Evolutionary conservation across 2,329 filamentous ascomycete genomes (phyloP).

Genomic region (Coleophoma eucalyptorum): DNA sequence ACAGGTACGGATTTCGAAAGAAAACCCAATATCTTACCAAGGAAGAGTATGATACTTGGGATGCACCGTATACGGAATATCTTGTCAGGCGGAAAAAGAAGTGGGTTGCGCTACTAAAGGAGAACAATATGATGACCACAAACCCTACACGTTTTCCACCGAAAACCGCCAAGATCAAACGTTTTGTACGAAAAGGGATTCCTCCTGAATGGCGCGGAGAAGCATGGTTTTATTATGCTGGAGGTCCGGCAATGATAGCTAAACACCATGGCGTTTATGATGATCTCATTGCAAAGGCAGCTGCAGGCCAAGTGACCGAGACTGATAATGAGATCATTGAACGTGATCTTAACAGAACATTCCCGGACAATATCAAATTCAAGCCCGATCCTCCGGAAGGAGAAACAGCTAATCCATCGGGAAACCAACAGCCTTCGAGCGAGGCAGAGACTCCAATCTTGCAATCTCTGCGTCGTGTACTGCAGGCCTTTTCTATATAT

Average conservation of each 20-base stretch:
- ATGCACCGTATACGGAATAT: constrained; percentile 69
- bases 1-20: constrained; percentile 92
- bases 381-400: constrained; percentile 51
- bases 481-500: constrained; percentile 87
- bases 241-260: constrained; percentile 74
- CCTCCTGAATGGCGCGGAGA: constrained; percentile 92
- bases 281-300: constrained; percentile 58
- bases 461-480: constrained; percentile 74
- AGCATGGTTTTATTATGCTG: constrained; percentile 96
- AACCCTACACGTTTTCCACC: constrained; percentile 75
- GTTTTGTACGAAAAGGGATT: constrained; percentile 89
- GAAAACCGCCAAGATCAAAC: constrained; percentile 77
- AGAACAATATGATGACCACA: constrained; percentile 69
- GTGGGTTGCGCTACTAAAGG: constrained; percentile 75
- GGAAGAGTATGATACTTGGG: constrained; percentile 80
- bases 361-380: constrained; percentile 90
- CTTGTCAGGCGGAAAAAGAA: constrained; percentile 73
- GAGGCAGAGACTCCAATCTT: constrained; percentile 70
- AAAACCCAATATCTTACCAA: constrained; percentile 73
- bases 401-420: constrained; percentile 26
- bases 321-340: constrained; percentile 89
- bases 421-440: constrained; percentile 6
- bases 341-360: constrained; percentile 87
- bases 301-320: constrained; percentile 56
- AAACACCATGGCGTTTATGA: constrained; percentile 77